A percentile compares a stretch with the other conserved stretches of the same genome.
These are phyloP conservation scores for Ailanthus altissimus DNA, from an alignment of 345 rosid genomes.

Conservation along the genomic window DNA sequence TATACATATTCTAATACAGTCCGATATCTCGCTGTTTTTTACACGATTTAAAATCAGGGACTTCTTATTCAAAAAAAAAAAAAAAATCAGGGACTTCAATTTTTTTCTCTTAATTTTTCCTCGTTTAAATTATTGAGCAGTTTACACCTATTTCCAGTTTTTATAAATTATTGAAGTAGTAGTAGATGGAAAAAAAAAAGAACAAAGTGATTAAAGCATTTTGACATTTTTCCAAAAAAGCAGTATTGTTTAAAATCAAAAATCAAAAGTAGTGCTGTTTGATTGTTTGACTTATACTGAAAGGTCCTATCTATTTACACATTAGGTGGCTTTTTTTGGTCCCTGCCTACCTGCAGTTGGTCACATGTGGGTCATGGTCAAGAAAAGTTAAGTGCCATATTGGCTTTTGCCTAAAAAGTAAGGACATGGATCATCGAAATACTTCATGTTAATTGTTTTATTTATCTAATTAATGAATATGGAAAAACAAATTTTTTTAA, in stretches of 20 bases:
- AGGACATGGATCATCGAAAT: neutral
- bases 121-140: neutral
- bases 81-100: neutral
- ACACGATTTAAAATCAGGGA: neutral
- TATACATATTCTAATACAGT: neutral
- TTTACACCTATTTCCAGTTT: neutral
- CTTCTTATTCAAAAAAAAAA: too few species aligned
- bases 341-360: neutral
- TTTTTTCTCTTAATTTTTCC: neutral
- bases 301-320: neutral
- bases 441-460: neutral
- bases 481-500: neutral
- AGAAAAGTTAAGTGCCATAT: neutral
- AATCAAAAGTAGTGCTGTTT: conserved; percentile 8
- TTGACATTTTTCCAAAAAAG: neutral
- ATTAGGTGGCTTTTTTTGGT: conserved; percentile 9
- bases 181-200: neutral
- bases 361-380: neutral
- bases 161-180: too few species aligned
- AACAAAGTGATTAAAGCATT: neutral
- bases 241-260: too few species aligned
- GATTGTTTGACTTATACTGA: conserved; percentile 23
- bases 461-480: neutral
- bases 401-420: neutral
- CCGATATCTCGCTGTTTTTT: neutral